phyloP scores from a whole-genome alignment of 2,329 filamentous ascomycete genomes.

The Cladophialophora exuberans region DNA sequence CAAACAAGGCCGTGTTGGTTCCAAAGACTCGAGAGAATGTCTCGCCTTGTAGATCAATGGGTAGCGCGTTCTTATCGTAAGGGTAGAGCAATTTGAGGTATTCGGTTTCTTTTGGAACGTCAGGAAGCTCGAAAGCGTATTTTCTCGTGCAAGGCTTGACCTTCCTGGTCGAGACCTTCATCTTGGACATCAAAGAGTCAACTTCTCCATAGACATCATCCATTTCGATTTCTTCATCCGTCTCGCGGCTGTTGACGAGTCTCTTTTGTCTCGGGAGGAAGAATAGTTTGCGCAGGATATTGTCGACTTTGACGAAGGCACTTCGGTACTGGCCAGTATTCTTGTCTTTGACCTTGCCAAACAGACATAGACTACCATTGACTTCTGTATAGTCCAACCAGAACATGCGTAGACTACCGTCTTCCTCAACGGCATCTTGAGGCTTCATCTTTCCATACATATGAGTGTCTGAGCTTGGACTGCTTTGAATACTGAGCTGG shows the following conservation, averaged over 20 bases:
- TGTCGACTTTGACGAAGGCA: slow-evolving; percentile 95
- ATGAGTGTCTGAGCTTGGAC: slow-evolving; percentile 65
- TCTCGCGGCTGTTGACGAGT: slow-evolving; percentile 64
- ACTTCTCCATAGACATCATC: slow-evolving; percentile 88
- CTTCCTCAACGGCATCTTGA: slow-evolving; percentile 85
- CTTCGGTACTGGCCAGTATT: slow-evolving; percentile 78
- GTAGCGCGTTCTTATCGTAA: slow-evolving; percentile 78
- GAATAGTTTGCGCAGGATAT: slow-evolving; percentile 87
- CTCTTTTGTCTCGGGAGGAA: slow-evolving; percentile 80
- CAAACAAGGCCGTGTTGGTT: slow-evolving; percentile 88
- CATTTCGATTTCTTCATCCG: slow-evolving; percentile 80
- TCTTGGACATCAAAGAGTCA: slow-evolving; percentile 81
- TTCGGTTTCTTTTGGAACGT: slow-evolving; percentile 82
- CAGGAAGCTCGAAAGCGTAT: slow-evolving; percentile 91
- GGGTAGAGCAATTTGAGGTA: slow-evolving; percentile 97
- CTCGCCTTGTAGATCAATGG: slow-evolving; percentile 73
- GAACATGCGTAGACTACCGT: slow-evolving; percentile 91
- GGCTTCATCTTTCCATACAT: slow-evolving; percentile 79
- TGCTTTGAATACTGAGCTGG: slow-evolving; percentile 78
- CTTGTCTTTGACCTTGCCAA: slow-evolving; percentile 94
- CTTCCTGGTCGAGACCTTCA: slow-evolving; percentile 87
- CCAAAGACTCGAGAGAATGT: slow-evolving; percentile 96
- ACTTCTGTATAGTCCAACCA: slow-evolving; percentile 97
- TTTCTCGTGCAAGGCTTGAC: slow-evolving; percentile 88
- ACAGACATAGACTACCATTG: slow-evolving; percentile 87